Conservation (phyloP, 1,284 basidiomycete species). For the Cystobasidiaceae sp. region DNA sequence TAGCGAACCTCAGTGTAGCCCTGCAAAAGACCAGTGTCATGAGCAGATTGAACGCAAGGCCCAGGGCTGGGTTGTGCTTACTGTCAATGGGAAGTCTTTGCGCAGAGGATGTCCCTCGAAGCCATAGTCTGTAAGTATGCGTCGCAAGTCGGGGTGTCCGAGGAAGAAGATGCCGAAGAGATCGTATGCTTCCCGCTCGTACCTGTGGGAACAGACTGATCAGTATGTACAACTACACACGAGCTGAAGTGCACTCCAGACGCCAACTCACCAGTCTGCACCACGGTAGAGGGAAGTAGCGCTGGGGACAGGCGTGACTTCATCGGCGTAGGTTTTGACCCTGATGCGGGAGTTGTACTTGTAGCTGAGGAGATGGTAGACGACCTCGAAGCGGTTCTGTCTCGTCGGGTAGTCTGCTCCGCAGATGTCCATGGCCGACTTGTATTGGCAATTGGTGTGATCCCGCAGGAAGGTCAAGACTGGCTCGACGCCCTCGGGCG, state of each 20-base stretch:
- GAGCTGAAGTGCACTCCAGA: no score
- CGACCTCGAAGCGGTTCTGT: constrained; percentile 91
- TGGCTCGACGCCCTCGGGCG: constrained; percentile 75
- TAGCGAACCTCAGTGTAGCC: constrained; percentile 97
- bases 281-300: constrained; percentile 73
- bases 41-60: no score
- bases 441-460: constrained; percentile 94
- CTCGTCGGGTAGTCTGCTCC: constrained; percentile 93
- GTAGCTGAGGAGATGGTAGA: constrained; percentile 89
- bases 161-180: constrained; percentile 96
- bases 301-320: constrained; percentile 90
- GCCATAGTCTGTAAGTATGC: constrained; percentile 97
- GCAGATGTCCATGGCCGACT: constrained; percentile 84
- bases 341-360: constrained; percentile 69
- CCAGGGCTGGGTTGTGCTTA: no score
- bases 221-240: no score
- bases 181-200: constrained; percentile 97
- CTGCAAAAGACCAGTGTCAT: neutral
- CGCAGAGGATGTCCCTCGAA: constrained; percentile 97
- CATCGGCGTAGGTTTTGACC: constrained; percentile 96
- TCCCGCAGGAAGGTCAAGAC: constrained; percentile 91
- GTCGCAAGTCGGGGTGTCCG: constrained; percentile 93
- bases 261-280: constrained; percentile 75
- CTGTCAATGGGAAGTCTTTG: constrained; percentile 96
- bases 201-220: no score